phyloP scores from a whole-genome alignment of 805 yeast genomes.

The Myxozyma udenii region DNA sequence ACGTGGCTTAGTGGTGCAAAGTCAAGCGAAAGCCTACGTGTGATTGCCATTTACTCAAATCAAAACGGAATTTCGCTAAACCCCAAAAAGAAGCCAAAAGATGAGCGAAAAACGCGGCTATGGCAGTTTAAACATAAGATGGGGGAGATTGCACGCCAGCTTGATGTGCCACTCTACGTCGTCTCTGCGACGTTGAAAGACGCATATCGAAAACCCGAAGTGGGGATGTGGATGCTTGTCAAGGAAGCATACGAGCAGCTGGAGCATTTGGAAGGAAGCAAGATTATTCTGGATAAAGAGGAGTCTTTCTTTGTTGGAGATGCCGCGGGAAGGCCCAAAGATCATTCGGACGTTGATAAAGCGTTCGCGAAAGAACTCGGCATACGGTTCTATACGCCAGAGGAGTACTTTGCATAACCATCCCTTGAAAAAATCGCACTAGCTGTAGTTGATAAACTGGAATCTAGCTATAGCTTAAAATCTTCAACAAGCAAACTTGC shows the following conservation, averaged over 20 bases:
- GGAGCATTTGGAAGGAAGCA: constrained; percentile 9
- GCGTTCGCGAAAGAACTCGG: constrained; percentile 61
- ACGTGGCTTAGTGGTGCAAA: constrained; percentile 7
- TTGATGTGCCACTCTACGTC: constrained; percentile 21
- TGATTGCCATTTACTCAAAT: constrained; percentile 74
- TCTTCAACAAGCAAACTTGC: too few species aligned
- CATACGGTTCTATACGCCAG: constrained; percentile 65
- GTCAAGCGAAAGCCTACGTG: constrained; percentile 20
- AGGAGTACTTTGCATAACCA: constrained; percentile 53
- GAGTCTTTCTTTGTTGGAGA: constrained; percentile 81
- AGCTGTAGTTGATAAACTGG: too few species aligned
- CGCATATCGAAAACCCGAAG: constrained; percentile 60
- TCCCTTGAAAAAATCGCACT: too few species aligned
- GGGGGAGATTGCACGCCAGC: constrained; percentile 30
- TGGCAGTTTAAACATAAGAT: constrained; percentile 61
- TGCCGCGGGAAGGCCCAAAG: constrained; percentile 82
- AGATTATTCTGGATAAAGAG: constrained; percentile 41
- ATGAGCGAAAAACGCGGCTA: constrained; percentile 35
- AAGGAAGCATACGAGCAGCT: constrained; percentile 31
- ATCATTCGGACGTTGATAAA: constrained; percentile 77
- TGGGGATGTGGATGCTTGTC: constrained; percentile 70
- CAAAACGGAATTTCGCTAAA: constrained; percentile 66
- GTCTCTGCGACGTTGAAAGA: constrained; percentile 31
- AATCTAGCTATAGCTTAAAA: too few species aligned
- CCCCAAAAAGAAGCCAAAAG: constrained; percentile 38